A percentile compares a stretch with the other conserved stretches of the same genome.
These are phyloP conservation scores for Trypanosoma grayi DNA, from an alignment of 208 protist species.

Conservation along the genomic window DNA sequence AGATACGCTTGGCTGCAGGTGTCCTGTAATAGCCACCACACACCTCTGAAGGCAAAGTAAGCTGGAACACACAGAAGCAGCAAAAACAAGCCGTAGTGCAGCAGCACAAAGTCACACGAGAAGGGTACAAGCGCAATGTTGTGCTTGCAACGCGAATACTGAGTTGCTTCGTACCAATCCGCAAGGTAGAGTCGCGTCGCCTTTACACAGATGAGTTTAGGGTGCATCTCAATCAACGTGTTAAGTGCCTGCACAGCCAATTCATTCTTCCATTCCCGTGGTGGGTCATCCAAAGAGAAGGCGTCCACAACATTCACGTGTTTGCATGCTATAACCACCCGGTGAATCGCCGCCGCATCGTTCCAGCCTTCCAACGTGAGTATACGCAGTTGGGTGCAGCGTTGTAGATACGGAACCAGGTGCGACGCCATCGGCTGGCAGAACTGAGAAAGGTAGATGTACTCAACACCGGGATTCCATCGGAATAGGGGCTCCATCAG, in stretches of 20 bases:
- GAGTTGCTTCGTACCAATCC: conserved; percentile 83
- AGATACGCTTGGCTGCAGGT: conserved; percentile 39
- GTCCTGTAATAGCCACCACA: conserved; percentile 27
- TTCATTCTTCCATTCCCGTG: conserved; percentile 83
- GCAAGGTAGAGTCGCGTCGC: conserved; percentile 66
- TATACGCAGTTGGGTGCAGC: conserved; percentile 55
- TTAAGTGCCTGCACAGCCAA: conserved; percentile 82
- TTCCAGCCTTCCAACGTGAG: conserved; percentile 86
- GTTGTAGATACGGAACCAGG: conserved; percentile 55
- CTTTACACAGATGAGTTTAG: conserved; percentile 72
- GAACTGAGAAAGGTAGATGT: conserved; percentile 80
- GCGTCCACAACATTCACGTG: conserved; percentile 78
- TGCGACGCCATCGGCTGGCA: conserved; percentile 81
- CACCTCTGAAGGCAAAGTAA: conserved; percentile 46
- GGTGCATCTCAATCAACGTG: conserved; percentile 90
- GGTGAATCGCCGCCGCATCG: conserved; percentile 83
- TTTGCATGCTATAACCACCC: conserved; percentile 85
- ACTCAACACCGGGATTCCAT: conserved; percentile 86
- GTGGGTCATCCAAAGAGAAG: conserved; percentile 68
- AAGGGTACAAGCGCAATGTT: conserved; percentile 82
- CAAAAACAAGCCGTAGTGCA: conserved; percentile 70
- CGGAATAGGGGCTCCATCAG: conserved; percentile 82
- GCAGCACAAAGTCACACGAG: conserved; percentile 69
- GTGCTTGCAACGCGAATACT: conserved; percentile 86
- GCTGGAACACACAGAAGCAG: conserved; percentile 43